Base-by-base conservation (phyloP, 163 green algal species). In the Chlamydomonas reinhardtii region DNA sequence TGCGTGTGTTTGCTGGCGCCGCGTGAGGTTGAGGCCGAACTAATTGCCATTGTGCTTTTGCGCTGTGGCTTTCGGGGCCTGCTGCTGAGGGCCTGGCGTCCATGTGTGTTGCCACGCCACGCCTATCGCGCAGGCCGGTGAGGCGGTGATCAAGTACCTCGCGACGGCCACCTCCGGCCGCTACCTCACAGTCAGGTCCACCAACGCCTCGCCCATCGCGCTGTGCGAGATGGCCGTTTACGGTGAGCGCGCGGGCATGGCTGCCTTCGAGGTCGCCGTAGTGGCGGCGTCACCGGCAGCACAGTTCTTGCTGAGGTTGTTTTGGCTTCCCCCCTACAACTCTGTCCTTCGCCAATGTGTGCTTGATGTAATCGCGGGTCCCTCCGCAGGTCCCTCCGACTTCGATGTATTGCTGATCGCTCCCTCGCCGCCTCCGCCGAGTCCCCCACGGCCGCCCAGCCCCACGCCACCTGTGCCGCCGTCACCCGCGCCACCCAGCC, bases 181-280 rank as follows among this genome's bases (percentile, higher is more conserved):
- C 64, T 84, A 73, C 64, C 76, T 84, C 11, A 84, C 76, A n/a
- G 14, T 74, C 2, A 64, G 37, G 29, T 34, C 61, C 39, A 56
- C 20, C 16, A 15, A 29, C 27, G 64, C 39, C 2, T 17, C 14
- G 37, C 11, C 61, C 9, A 22, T 84, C 16, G 64, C 76, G 8
- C 56, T 65, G n/a, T 84, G 76, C 29, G 64, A 75, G 35, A 3
- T 84, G 1, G 20, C 64, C 1, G 64, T 31, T 1, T 84, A 73
- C 61, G 76, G 76, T 84, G 64, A n/a, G 75, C 73, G 16, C 11
- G 48, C 22, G 2, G 27, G 27, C 72, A n/a, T n/a, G n/a, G n/a
- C n/a, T n/a, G n/a, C n/a, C n/a, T n/a, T n/a, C n/a, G n/a, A n/a
- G n/a, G n/a, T n/a, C n/a, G n/a, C n/a, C n/a, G n/a, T n/a, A n/a